These are phyloP conservation scores for Ramalina intermedia DNA, from an alignment of 495 filamentous ascomycete genomes.

Conservation along the genomic window DNA sequence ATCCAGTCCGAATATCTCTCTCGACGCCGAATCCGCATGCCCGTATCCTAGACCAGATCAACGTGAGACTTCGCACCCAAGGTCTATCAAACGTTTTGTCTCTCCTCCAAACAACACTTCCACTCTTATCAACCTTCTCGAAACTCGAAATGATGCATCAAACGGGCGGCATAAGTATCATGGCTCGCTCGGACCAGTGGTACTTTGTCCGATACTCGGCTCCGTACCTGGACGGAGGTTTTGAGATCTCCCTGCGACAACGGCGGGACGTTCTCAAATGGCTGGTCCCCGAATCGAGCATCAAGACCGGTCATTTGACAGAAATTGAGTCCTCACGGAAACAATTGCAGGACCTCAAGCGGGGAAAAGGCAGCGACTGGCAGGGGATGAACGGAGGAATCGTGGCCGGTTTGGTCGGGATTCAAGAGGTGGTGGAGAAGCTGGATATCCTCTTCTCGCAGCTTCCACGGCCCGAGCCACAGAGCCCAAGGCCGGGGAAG, in stretches of 20 bases:
- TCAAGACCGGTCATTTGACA: conserved; percentile 3
- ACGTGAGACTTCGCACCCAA: conserved; percentile 34
- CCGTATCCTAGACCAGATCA: conserved; percentile 51
- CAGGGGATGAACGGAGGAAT: conserved; percentile 33
- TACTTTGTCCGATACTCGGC: conserved; percentile 28
- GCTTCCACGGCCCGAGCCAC: background rate
- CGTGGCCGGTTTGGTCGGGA: conserved; percentile 23
- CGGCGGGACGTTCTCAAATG: conserved; percentile 25
- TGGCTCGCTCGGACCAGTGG: conserved; percentile 27
- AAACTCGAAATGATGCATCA: conserved; percentile 22
- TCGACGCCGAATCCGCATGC: conserved; percentile 60
- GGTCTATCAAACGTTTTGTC: conserved; percentile 41
- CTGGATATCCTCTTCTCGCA: conserved; percentile 11
- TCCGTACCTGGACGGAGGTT: conserved; percentile 22
- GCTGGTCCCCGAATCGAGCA: conserved; percentile 26
- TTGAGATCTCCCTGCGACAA: conserved; percentile 22
- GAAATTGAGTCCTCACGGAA: background rate
- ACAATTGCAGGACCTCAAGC: conserved; percentile 17
- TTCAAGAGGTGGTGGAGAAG: conserved; percentile 26
- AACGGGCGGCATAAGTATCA: conserved; percentile 7
- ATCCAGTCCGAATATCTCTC: conserved; percentile 30
- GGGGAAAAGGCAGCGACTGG: conserved; percentile 34
- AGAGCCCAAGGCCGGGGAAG: conserved; percentile 2
- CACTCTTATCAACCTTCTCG: conserved; percentile 51
- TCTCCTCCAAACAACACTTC: conserved; percentile 46